These are phyloP conservation scores for Termitomyces sp. DNA, from an alignment of 768 basidiomycete species.

Conservation along the genomic window DNA sequence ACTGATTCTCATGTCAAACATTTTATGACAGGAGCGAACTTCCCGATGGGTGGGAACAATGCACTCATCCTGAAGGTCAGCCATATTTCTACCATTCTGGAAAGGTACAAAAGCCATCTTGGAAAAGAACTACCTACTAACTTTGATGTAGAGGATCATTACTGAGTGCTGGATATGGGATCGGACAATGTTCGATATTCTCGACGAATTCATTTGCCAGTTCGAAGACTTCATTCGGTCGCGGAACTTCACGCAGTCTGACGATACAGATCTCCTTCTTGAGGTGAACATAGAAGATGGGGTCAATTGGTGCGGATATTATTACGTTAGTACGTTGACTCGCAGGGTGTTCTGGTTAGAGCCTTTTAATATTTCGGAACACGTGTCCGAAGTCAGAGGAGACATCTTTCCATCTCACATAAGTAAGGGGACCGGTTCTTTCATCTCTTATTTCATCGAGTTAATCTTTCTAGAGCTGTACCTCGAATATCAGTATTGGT, in stretches of 20 bases:
- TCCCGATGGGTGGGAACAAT: conserved; percentile 4
- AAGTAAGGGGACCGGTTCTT: neutral
- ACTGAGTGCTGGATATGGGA: conserved; percentile 8
- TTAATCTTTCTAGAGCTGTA: neutral
- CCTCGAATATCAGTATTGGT: conserved; percentile 11
- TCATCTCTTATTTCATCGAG: neutral
- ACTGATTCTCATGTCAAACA: neutral
- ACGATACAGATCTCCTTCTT: neutral
- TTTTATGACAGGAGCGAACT: neutral
- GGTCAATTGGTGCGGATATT: conserved; percentile 3
- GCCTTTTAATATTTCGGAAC: neutral
- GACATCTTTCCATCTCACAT: neutral
- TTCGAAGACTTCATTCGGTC: conserved; percentile 2
- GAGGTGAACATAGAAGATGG: neutral
- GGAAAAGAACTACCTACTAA: neutral
- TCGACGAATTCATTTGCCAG: neutral
- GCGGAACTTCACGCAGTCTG: neutral
- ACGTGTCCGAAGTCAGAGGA: neutral
- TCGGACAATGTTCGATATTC: neutral
- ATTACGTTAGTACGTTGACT: neutral
- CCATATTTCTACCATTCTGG: conserved; percentile 4
- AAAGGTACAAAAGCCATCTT: neutral
- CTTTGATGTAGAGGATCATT: neutral
- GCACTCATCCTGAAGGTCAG: conserved; percentile 6
- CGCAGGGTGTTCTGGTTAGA: conserved; percentile 6